phyloP scores from a whole-genome alignment of 495 filamentous ascomycete species.

The Xeromyces bisporus region DNA sequence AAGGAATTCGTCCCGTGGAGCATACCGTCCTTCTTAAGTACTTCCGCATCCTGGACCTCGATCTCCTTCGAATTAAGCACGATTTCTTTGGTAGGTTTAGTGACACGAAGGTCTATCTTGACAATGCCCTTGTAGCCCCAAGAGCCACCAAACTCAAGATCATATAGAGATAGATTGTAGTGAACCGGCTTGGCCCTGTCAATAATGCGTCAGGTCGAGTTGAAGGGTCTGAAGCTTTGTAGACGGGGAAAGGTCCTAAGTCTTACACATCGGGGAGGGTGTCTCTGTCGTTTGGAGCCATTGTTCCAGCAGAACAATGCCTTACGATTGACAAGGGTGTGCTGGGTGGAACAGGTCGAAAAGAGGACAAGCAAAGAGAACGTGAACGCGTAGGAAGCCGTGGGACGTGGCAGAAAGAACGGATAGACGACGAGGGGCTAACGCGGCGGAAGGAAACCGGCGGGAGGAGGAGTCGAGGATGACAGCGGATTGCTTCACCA shows the following conservation, averaged over 20 bases:
- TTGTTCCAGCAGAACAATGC: slow-evolving; percentile 25
- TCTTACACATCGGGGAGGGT: slow-evolving; percentile 35
- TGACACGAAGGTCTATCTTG: slow-evolving; percentile 42
- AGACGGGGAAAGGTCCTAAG: slow-evolving; percentile 1
- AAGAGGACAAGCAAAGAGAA: slow-evolving; percentile 9
- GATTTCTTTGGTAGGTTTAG: slow-evolving; percentile 48
- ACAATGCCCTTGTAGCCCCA: slow-evolving; percentile 79
- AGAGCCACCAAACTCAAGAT: slow-evolving; percentile 50
- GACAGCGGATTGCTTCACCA: slow-evolving; percentile 7
- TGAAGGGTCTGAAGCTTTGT: too few relatives aligned
- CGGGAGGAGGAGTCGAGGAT: slow-evolving; percentile 10
- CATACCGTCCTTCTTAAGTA: slow-evolving; percentile 18
- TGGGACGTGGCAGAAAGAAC: slow-evolving; percentile 4
- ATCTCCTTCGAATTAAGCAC: slow-evolving; percentile 48
- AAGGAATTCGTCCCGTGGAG: not conserved
- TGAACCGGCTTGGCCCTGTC: slow-evolving; percentile 62
- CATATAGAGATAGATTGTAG: slow-evolving; percentile 67
- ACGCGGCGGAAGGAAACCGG: slow-evolving; percentile 10
- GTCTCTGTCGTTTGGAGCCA: slow-evolving; percentile 33
- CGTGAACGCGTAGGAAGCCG: slow-evolving; percentile 12
- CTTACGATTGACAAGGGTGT: slow-evolving; percentile 7
- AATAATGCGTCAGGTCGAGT: not conserved
- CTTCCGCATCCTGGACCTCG: slow-evolving; percentile 20
- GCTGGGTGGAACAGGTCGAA: slow-evolving; percentile 7
- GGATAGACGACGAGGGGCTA: slow-evolving; percentile 6